Conservation (phyloP, 1,284 basidiomycete species). For the Cryptococcus hybrid region DNA sequence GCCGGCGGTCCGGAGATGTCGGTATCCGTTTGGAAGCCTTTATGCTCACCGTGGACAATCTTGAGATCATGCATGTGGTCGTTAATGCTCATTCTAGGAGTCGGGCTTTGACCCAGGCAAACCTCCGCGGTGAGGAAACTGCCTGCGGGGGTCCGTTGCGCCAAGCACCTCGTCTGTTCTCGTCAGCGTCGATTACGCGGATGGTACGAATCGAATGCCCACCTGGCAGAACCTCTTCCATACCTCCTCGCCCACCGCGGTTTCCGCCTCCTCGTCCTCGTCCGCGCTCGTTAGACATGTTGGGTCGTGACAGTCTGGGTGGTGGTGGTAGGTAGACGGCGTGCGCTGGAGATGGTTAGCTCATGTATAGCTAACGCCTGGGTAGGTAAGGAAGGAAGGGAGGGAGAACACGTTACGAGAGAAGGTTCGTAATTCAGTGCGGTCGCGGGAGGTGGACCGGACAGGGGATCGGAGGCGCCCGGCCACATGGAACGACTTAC, state of each 20-base stretch:
- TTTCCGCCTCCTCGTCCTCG: conserved; percentile 11
- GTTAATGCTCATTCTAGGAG: conserved; percentile 29
- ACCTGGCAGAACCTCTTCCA: conserved; percentile 8
- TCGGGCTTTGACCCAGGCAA: conserved; percentile 13
- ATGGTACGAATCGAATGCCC: not conserved
- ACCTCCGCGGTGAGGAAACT: conserved; percentile 19
- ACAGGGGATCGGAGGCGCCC: not conserved
- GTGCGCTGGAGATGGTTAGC: not conserved
- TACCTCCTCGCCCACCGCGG: conserved; percentile 18
- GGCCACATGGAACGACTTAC: not conserved
- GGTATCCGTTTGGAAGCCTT: conserved; percentile 83
- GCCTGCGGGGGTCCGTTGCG: conserved; percentile 38
- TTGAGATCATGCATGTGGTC: conserved; percentile 34
- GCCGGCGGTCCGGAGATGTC: conserved; percentile 66
- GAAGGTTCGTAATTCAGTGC: not conserved
- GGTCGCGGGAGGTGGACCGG: not conserved
- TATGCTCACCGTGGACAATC: conserved; percentile 21
- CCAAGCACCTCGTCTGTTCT: conserved; percentile 36
- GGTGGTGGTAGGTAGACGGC: not conserved
- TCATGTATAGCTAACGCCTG: not conserved
- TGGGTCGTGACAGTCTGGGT: not conserved
- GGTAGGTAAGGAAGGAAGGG: too few species aligned
- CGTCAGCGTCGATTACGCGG: too few species aligned
- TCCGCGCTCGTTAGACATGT: conserved; percentile 9
- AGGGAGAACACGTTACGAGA: too few species aligned